Evolutionary conservation across 495 filamentous ascomycete genomes (phyloP).

Genomic region (Hyaloscypha bicolor): DNA sequence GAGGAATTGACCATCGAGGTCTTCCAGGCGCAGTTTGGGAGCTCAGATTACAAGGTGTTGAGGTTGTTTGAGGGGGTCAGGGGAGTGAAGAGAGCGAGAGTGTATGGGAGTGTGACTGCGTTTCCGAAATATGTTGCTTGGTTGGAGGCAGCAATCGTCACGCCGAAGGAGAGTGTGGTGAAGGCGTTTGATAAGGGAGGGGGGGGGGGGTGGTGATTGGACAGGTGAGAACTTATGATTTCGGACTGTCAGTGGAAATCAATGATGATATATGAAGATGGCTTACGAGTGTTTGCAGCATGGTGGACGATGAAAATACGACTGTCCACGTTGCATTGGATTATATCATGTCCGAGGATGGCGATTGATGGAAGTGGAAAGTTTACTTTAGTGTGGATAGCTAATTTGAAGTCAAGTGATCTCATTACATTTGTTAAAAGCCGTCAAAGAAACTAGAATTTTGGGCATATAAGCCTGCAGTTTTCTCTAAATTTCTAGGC

Average conservation of each 20-base stretch:
- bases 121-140: constrained; percentile 48
- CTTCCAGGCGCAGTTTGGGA: constrained; percentile 47
- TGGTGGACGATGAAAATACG: constrained; percentile 7
- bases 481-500: too few relatives aligned
- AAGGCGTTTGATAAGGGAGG: constrained; percentile 29
- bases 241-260: constrained; percentile 23
- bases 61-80: constrained; percentile 52
- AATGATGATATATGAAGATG: neutral
- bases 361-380: too few relatives aligned
- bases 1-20: constrained; percentile 50
- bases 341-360: too few relatives aligned
- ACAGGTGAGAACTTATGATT: constrained; percentile 30
- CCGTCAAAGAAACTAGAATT: too few relatives aligned
- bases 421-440: too few relatives aligned
- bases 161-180: constrained; percentile 28
- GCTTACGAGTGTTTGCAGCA: constrained; percentile 2
- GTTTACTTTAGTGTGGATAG: too few relatives aligned
- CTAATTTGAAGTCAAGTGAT: too few relatives aligned
- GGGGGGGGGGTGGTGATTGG: constrained; percentile 18
- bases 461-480: too few relatives aligned
- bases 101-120: constrained; percentile 44
- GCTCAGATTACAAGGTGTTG: constrained; percentile 42
- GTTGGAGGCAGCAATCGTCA: constrained; percentile 49
- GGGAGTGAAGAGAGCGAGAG: constrained; percentile 44
- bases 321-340: too few relatives aligned